These are phyloP conservation scores for Penicillium rolfsii DNA, from an alignment of 2,329 filamentous ascomycete genomes.

Conservation along the genomic window DNA sequence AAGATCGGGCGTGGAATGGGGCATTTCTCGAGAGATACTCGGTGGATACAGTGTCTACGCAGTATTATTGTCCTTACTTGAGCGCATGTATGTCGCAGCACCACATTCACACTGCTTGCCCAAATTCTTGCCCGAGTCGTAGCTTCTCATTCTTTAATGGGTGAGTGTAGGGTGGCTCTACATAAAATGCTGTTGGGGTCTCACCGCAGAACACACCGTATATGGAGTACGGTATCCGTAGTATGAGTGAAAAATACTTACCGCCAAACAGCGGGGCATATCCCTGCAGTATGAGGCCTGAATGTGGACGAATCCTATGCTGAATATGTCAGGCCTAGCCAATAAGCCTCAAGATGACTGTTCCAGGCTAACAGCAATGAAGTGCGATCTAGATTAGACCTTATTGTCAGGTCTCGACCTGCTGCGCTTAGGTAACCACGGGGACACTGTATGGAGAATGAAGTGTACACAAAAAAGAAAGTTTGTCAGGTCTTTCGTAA, in stretches of 20 bases:
- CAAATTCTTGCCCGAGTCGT: not conserved
- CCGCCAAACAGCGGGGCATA: not conserved
- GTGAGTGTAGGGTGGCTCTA: too few species aligned
- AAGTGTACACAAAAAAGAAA: not conserved
- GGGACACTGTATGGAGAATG: not conserved
- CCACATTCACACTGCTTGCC: not conserved
- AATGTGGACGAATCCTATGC: not conserved
- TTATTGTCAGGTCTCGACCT: not conserved
- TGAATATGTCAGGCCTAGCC: not conserved
- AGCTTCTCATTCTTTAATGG: not conserved
- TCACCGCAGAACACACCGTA: not conserved
- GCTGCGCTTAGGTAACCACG: not conserved
- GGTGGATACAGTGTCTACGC: not conserved
- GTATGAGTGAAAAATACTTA: not conserved
- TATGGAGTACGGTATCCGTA: not conserved
- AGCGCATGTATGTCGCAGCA: not conserved
- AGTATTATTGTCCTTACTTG: not conserved
- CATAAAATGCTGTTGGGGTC: too few species aligned
- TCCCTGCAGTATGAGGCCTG: not conserved
- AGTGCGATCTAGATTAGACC: not conserved
- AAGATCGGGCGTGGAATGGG: slow-evolving; percentile 16
- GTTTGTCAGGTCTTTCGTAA: not conserved
- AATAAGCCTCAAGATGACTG: not conserved
- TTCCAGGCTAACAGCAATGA: not conserved
- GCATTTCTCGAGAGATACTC: not conserved